Evolutionary conservation across 208 protist species (phyloP), one percentile per base, ranked within the genome.

Genomic region (Leishmania tarentolae): DNA sequence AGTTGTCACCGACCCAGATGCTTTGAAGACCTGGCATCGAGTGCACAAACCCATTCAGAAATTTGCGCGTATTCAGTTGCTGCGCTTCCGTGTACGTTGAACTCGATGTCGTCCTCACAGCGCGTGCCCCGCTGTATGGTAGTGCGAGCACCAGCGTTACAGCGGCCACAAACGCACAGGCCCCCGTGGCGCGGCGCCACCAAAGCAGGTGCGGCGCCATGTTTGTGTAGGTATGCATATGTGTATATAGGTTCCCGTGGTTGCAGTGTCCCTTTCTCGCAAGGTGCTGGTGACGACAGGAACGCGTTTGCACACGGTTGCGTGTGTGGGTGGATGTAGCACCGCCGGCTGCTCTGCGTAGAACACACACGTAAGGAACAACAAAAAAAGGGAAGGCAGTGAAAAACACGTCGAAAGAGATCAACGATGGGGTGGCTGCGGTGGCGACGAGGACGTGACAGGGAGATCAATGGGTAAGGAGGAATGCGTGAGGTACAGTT

Each of bases 1-100:
- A 80, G 66, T 80, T 24, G 17, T 31, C 57, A n/a, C 77, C 77
- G 66, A 52, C 37, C 77, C 77, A 80, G 24, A 74, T 44, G 47
- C 4, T 28, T 15, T 21, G 35, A 0, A 80, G 77, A 8, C 35
- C 53, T 17, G 77, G 77, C 77, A 80, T 80, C 31, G 77, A 50
- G 47, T 73, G 21, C 24, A 56, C 19, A 42, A 80, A 80, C 50
- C 19, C 52, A 35, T 65, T 50, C 5, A 80, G 52, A 66, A 80
- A 75, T 15, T 35, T 46, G 35, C 31, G 77, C 50, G 77, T 80
- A 69, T 80, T 50, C 21, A 52, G 35, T 40, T 80, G 77, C 77
- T 80, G 77, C 21, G 40, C 28, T 31, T 66, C 42, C 28, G 77
- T 80, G 68, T 80, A 80, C 9, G 28, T 15, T 31, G 61, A 35